Evolutionary conservation across 2,329 filamentous ascomycete genomes (phyloP).

Genomic region (Aspergillus uvarum): DNA sequence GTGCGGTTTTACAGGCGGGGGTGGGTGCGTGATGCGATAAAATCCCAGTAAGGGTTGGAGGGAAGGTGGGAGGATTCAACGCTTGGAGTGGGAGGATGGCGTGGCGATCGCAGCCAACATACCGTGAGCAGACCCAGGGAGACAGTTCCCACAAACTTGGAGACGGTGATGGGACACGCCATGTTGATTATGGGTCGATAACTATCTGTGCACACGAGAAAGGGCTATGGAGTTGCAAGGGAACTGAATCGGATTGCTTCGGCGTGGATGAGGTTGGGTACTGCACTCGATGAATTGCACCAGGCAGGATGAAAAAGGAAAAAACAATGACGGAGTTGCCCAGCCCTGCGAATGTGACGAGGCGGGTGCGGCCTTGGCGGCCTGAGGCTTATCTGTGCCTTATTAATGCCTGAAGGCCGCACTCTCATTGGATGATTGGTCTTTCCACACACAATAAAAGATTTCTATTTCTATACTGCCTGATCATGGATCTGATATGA

Average conservation of each 20-base stretch:
- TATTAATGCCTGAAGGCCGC: neutral
- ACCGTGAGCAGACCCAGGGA: conserved; percentile 86
- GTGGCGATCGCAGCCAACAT: conserved; percentile 40
- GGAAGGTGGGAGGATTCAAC: neutral
- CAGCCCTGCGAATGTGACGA: neutral
- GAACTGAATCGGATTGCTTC: neutral
- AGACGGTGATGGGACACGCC: conserved; percentile 69
- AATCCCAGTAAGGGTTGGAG: neutral
- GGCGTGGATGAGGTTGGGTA: no score
- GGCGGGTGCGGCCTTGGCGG: neutral
- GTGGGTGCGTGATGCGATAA: neutral
- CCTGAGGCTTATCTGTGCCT: neutral
- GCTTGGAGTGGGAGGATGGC: neutral
- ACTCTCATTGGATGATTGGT: no score
- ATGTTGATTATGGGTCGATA: conserved; percentile 47
- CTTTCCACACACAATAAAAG: no score
- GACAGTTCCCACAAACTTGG: conserved; percentile 91
- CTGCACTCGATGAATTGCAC: no score
- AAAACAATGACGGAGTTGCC: neutral
- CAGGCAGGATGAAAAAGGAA: neutral
- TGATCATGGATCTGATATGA: no score
- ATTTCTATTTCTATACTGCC: no score
- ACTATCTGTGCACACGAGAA: neutral
- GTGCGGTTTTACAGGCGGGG: neutral
- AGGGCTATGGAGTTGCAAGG: no score